Conservation (phyloP, 768 basidiomycete genomes). For the Paxillus rubicundulus region DNA sequence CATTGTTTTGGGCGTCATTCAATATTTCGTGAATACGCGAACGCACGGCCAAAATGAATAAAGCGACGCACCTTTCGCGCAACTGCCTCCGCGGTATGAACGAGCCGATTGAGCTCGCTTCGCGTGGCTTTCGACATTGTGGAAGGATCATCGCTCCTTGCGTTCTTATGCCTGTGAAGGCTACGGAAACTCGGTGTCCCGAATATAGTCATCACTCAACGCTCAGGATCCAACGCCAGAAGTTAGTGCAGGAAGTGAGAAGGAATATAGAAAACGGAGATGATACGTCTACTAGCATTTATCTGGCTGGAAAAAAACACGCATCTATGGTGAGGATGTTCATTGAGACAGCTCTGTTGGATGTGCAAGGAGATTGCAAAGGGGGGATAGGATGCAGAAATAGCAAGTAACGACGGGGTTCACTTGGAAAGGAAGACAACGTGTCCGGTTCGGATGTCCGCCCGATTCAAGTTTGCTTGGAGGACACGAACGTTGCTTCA, state of each 20-base stretch:
- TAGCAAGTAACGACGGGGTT: not conserved
- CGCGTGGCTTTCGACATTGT: slow-evolving; percentile 51
- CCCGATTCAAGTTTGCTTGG: too few relatives aligned
- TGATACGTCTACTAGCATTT: slow-evolving; percentile 14
- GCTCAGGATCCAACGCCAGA: not conserved
- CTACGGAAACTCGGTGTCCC: slow-evolving; percentile 30
- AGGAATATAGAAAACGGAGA: slow-evolving; percentile 9
- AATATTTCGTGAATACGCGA: slow-evolving; percentile 31
- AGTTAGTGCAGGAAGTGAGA: slow-evolving; percentile 18
- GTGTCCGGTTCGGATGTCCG: not conserved
- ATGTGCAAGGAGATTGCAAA: slow-evolving; percentile 2
- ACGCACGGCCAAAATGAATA: slow-evolving; percentile 33
- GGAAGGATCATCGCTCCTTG: slow-evolving; percentile 41
- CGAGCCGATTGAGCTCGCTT: slow-evolving; percentile 67
- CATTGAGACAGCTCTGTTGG: not conserved
- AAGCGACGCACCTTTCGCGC: slow-evolving; percentile 51
- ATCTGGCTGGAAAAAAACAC: slow-evolving; percentile 17
- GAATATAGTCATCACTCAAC: slow-evolving; percentile 27
- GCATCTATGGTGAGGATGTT: slow-evolving; percentile 17
- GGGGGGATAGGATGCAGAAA: not conserved
- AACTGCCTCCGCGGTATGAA: slow-evolving; percentile 52
- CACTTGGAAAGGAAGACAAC: not conserved
- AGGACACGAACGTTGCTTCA: not conserved
- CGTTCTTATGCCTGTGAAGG: slow-evolving; percentile 45
- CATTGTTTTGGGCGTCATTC: not conserved